Conservation (phyloP, 306 rosid species). For the Lagenaria siceraria region DNA sequence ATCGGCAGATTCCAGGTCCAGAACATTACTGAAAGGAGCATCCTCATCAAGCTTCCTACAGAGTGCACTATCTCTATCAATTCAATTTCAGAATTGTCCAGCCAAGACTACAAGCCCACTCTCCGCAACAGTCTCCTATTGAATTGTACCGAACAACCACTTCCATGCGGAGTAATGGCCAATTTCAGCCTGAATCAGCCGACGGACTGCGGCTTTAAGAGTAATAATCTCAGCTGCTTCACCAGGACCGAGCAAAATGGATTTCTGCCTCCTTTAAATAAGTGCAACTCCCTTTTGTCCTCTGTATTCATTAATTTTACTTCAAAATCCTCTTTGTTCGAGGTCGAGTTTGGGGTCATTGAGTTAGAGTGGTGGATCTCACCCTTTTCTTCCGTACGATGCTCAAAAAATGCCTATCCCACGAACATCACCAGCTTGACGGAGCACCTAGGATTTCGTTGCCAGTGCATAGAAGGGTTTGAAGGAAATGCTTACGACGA, state of each 20-base stretch:
- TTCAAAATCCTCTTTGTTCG: conserved; percentile 17
- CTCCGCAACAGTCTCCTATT: conserved; percentile 38
- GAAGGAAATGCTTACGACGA: conserved; percentile 42
- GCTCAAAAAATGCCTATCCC: conserved; percentile 24
- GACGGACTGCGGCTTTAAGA: conserved; percentile 5
- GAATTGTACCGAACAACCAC: conserved; percentile 14
- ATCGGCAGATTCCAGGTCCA: conserved; percentile 28
- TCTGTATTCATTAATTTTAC: conserved; percentile 27
- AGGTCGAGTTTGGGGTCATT: conserved; percentile 39
- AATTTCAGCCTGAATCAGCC: conserved; percentile 13
- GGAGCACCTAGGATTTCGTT: conserved; percentile 25
- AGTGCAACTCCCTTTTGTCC: conserved; percentile 38
- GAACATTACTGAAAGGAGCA: conserved; percentile 29
- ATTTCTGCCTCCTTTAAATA: not conserved
- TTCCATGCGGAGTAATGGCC: conserved; percentile 31
- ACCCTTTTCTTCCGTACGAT: conserved; percentile 10
- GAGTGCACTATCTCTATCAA: conserved; percentile 29
- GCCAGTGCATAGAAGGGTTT: conserved; percentile 39
- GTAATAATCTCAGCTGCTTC: conserved; percentile 41
- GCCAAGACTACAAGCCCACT: conserved; percentile 22
- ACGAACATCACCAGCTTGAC: not conserved
- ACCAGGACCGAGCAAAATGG: not conserved
- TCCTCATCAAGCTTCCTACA: conserved; percentile 37
- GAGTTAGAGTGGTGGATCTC: conserved; percentile 77
- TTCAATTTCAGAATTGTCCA: conserved; percentile 27